Conservation (phyloP, 1,139 yeast species). For the Magnusiomyces magnusii region DNA sequence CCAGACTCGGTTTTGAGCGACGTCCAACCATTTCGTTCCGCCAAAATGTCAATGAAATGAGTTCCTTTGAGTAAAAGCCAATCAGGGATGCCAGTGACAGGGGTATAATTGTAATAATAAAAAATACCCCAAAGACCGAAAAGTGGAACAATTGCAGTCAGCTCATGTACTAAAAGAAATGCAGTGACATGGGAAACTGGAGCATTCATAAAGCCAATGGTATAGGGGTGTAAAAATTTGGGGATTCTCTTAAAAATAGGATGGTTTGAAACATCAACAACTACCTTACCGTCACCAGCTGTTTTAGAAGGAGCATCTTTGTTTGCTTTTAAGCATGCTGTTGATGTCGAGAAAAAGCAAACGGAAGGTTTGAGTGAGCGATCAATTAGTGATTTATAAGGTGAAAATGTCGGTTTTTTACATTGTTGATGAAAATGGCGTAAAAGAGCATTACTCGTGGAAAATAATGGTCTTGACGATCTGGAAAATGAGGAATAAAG, state of each 20-base stretch:
- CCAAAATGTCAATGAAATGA: conserved; percentile 47
- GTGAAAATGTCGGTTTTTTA: background rate
- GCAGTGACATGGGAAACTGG: conserved; percentile 68
- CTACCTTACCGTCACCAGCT: conserved; percentile 6
- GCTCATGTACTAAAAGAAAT: conserved; percentile 73
- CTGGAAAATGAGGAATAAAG: background rate
- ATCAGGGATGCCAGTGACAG: conserved; percentile 49
- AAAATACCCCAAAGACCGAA: conserved; percentile 68
- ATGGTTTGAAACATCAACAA: conserved; percentile 14
- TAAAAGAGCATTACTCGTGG: background rate
- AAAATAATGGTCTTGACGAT: background rate
- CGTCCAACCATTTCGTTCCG: conserved; percentile 33
- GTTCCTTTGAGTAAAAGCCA: conserved; percentile 60
- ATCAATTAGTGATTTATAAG: background rate
- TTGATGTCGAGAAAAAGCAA: background rate
- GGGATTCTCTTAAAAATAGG: conserved; percentile 33
- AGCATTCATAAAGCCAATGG: conserved; percentile 45
- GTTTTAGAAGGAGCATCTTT: background rate
- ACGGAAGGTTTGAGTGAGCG: background rate
- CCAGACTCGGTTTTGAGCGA: conserved; percentile 42
- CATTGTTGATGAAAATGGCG: background rate
- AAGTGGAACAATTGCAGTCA: conserved; percentile 76
- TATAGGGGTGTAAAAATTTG: conserved; percentile 43
- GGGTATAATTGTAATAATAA: conserved; percentile 45
- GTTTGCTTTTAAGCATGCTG: background rate